phyloP scores from a whole-genome alignment of 2,329 filamentous ascomycete species.

The Akanthomyces dipterigenus region DNA sequence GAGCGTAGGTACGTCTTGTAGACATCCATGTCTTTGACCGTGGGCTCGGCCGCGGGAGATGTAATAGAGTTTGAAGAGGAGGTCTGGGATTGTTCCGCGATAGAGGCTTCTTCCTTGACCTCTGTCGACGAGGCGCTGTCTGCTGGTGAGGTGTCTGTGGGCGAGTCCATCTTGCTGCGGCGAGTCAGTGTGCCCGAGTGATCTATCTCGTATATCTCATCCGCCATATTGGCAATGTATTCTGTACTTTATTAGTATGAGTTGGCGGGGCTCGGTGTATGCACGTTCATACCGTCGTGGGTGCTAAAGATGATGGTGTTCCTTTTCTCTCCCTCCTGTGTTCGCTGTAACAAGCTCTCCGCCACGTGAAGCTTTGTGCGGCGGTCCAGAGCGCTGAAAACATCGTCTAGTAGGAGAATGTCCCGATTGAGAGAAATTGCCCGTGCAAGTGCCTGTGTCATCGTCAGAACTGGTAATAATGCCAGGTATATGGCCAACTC shows the following conservation, averaged over 20 bases:
- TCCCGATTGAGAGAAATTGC: not conserved
- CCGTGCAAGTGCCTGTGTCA: not conserved
- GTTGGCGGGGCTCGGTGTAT: not conserved
- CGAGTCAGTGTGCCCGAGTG: not conserved
- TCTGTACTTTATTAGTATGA: not conserved
- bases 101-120: not conserved
- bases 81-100: not conserved
- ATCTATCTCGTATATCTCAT: not conserved
- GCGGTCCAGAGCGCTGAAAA: not conserved
- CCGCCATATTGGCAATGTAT: conserved; percentile 1
- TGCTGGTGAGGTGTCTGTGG: not conserved
- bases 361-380: not conserved
- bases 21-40: not conserved
- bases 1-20: conserved; percentile 1
- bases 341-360: not conserved
- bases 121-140: not conserved
- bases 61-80: not conserved
- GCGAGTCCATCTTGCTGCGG: not conserved
- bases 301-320: not conserved
- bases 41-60: not conserved
- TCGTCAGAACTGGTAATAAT: not conserved
- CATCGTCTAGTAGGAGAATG: not conserved
- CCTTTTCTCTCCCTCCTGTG: not conserved
- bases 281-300: not conserved
- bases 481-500: not conserved